Conservation (phyloP, 148 eudicot species). For the Camellia japonica region DNA sequence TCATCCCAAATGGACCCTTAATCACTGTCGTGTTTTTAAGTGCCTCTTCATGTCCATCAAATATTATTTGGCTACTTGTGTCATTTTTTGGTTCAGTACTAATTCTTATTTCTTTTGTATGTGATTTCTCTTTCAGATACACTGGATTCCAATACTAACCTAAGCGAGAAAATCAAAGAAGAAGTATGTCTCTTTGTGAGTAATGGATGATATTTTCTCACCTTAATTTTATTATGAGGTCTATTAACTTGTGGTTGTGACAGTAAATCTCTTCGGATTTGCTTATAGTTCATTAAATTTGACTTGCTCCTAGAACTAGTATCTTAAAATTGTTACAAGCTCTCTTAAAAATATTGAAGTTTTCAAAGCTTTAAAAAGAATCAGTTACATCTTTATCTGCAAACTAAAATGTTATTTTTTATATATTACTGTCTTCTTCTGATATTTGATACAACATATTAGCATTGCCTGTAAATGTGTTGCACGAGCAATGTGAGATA, state of each 20-base stretch:
- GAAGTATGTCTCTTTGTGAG: constrained; percentile 18
- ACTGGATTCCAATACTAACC: constrained; percentile 16
- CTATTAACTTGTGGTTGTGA: not conserved
- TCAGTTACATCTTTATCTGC: not conserved
- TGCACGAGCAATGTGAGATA: not conserved
- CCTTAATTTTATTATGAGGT: not conserved
- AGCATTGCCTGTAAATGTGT: not conserved
- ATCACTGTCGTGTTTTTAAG: not conserved
- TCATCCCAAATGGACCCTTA: too few species aligned
- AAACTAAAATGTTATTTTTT: not conserved
- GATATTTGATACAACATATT: not conserved
- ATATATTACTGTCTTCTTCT: not conserved
- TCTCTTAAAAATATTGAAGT: not conserved
- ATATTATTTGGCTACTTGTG: not conserved
- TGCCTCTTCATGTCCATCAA: not conserved
- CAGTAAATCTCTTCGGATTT: constrained; percentile 1
- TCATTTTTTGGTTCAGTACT: not conserved
- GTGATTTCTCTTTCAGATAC: constrained; percentile 21
- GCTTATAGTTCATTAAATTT: not conserved
- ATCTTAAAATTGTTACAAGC: not conserved
- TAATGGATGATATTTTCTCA: constrained; percentile 1
- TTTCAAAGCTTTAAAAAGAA: not conserved
- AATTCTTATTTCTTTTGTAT: constrained; percentile 16
- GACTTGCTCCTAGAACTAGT: not conserved
- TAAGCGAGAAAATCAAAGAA: constrained; percentile 7